Conservation (phyloP, 2,329 filamentous ascomycete genomes). For the Aspergillus spinulosporus region DNA sequence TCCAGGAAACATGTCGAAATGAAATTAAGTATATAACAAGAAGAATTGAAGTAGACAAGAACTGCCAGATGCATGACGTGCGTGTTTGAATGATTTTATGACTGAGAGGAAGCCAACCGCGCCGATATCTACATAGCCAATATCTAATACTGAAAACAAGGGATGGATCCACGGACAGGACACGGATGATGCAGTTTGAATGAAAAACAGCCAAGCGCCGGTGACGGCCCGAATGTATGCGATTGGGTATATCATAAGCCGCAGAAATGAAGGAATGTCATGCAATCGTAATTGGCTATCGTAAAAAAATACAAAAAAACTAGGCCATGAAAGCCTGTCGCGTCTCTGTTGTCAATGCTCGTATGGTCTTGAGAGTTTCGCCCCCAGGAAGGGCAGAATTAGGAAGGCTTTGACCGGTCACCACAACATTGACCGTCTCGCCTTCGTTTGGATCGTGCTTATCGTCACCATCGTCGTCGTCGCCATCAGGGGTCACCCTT, state of each 20-base stretch:
- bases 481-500: constrained; percentile 41
- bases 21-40: constrained; percentile 3
- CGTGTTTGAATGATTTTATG: neutral
- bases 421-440: constrained; percentile 30
- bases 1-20: neutral
- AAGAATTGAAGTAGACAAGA: constrained; percentile 7
- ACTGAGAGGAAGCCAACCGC: neutral
- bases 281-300: constrained; percentile 13
- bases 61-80: neutral
- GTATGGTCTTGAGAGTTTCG: constrained; percentile 15
- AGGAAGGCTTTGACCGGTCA: constrained; percentile 11
- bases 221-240: constrained; percentile 6
- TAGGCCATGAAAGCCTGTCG: constrained; percentile 33
- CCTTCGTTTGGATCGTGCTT: constrained; percentile 22
- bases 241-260: constrained; percentile 18
- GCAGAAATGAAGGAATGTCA: constrained; percentile 12
- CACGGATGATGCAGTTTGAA: too few relatives aligned
- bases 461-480: constrained; percentile 25
- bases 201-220: constrained; percentile 22
- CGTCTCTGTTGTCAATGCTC: constrained; percentile 16
- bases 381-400: constrained; percentile 14
- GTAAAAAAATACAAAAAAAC: constrained; percentile 3
- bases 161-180: neutral
- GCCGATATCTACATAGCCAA: constrained; percentile 14
- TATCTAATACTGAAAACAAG: constrained; percentile 1